Base-by-base conservation (phyloP, 164 flowering plant genomes). In the Umbilicus rupestris region DNA sequence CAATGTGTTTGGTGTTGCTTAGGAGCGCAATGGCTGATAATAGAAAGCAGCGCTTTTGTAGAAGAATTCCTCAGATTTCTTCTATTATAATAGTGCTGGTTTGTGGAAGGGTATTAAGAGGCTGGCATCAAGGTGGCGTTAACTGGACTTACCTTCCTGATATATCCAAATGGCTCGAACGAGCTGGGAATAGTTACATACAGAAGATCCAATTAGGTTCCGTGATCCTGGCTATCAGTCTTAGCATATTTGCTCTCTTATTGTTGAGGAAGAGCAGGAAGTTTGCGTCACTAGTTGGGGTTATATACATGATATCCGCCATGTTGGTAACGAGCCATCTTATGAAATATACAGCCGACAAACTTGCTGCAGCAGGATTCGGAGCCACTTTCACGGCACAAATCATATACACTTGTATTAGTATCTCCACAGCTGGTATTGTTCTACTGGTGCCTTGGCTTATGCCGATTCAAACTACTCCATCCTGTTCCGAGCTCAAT, bases 121-220 rank as follows among this genome's bases (percentile, higher is more conserved):
- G 93, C 31, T 94, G 99, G 97, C 96, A 91, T 80, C 99, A 94
- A 78, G 99, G 99, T 64, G 99, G 99, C 77, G 93, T 94, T 50
- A 94, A 94, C 72, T 94, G 99, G 99, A 78, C 86, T 67, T 67
- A 87, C 73, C 88, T 91, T 77, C 99, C 97, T 72, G 96, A 94
- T 78, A 85, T 91, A 68, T 84, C 97, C 47, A 89, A 87, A 72
- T 83, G 87, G 87, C 93, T 94, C 69, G 92, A 89, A 75, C 78
- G 73, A 63, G 73, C 71, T 68, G 90, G 90, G 28, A 62, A 69
- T 73, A 70, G 60, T 47, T 26, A 65, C 60, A 59, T 85, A 68
- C 83, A 82, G 60, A 70, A 62, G 2, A 46, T 81, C 57, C 87
- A 83, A 74, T 70, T 88, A 22, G 65, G 67, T 39, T 81, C 97